phyloP scores from a whole-genome alignment of 2,329 filamentous ascomycete species.

The Sporothrix curviconia region DNA sequence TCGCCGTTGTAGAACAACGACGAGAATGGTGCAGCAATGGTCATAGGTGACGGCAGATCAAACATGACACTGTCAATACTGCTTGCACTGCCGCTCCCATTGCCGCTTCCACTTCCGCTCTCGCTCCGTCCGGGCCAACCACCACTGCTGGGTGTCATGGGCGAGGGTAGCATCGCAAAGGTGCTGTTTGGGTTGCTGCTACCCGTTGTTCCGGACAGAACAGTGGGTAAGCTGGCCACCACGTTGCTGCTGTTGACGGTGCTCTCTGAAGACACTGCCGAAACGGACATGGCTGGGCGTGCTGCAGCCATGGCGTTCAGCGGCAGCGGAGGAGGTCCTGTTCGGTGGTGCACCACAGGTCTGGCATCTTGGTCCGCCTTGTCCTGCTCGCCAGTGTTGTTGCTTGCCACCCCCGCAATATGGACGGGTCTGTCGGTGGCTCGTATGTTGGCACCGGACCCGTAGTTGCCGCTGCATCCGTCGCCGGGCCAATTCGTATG shows the following conservation, averaged over 20 bases:
- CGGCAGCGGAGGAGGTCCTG: slow-evolving; percentile 27
- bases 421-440: slow-evolving; percentile 30
- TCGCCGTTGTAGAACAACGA: not conserved
- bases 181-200: slow-evolving; percentile 25
- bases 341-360: slow-evolving; percentile 19
- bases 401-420: not conserved
- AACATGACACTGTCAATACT: no score
- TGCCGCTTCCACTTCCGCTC: not conserved
- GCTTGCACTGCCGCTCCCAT: no score
- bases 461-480: slow-evolving; percentile 47
- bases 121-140: slow-evolving; percentile 34
- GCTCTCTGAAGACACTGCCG: slow-evolving; percentile 29
- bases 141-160: slow-evolving; percentile 38
- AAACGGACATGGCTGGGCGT: slow-evolving; percentile 4
- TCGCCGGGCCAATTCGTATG: slow-evolving; percentile 45
- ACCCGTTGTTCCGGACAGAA: not conserved
- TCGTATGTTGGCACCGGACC: slow-evolving; percentile 44
- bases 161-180: slow-evolving; percentile 40
- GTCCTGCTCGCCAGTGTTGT: not conserved
- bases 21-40: slow-evolving; percentile 25
- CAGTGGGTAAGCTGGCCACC: slow-evolving; percentile 19
- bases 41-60: slow-evolving; percentile 39
- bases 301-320: slow-evolving; percentile 10
- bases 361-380: slow-evolving; percentile 20
- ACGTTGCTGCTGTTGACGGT: slow-evolving; percentile 29